Percentiles rank a stretch among this genome's conserved stretches.
Evolutionary conservation across 305 asterid species (phyloP).

Genomic region (Caryopteris hybrid): DNA sequence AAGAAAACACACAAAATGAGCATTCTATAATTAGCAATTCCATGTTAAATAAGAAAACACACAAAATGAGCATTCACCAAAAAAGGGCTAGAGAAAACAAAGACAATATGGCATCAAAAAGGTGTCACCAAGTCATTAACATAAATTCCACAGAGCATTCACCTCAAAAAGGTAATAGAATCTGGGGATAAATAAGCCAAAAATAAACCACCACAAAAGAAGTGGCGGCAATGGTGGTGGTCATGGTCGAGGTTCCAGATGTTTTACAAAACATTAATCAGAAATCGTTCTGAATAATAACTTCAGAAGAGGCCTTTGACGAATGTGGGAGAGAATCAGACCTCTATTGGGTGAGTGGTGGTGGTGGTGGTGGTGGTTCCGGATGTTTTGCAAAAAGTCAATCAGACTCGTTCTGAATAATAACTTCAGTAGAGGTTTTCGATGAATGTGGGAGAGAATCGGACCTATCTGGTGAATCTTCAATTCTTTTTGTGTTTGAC

Average conservation of each 20-base stretch:
- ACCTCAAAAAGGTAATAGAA: constrained; percentile 6
- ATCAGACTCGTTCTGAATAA: constrained; percentile 27
- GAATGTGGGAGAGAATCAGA: constrained; percentile 32
- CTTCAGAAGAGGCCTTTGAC: constrained; percentile 34
- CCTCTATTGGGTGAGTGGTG: constrained; percentile 12
- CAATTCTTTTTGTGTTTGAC: constrained; percentile 18
- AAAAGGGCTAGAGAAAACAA: neutral
- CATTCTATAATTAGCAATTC: neutral
- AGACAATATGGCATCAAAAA: constrained; percentile 15
- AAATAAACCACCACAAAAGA: constrained; percentile 19
- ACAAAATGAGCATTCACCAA: neutral
- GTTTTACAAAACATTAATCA: no score
- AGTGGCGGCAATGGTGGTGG: neutral
- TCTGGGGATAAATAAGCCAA: neutral
- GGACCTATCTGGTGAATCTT: constrained; percentile 25
- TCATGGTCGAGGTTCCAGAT: no score
- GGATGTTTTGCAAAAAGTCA: constrained; percentile 2
- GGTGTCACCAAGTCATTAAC: constrained; percentile 15
- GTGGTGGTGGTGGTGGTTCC: neutral
- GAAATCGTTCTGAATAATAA: no score
- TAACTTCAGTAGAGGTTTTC: constrained; percentile 32
- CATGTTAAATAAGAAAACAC: neutral
- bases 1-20: neutral
- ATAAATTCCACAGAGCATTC: constrained; percentile 27
- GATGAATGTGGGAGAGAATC: constrained; percentile 34